Evolutionary conservation across 2,329 filamentous ascomycete genomes (phyloP).

Genomic region (Clathrospora elynae): DNA sequence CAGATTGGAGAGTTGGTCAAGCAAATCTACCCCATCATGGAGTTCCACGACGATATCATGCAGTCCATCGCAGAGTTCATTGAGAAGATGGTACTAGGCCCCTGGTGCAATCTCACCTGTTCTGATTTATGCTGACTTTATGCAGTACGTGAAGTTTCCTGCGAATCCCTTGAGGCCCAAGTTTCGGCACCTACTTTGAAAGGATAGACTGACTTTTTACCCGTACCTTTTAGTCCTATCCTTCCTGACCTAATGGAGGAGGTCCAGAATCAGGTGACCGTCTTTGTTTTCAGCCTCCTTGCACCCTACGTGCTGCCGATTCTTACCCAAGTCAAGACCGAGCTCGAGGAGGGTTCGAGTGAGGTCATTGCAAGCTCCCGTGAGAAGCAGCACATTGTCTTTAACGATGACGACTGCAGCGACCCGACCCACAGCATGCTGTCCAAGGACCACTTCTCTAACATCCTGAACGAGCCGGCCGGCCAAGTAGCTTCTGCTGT

Average conservation of each 20-base stretch:
- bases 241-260: constrained; percentile 85
- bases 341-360: constrained; percentile 81
- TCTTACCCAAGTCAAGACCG: constrained; percentile 82
- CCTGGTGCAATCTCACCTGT: no score
- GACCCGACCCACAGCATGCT: constrained; percentile 96
- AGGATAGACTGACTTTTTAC: no score
- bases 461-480: constrained; percentile 84
- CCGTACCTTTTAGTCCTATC: no score
- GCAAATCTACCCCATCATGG: constrained; percentile 85
- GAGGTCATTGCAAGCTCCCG: constrained; percentile 86
- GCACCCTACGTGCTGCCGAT: constrained; percentile 87
- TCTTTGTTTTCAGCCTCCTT: constrained; percentile 90
- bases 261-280: constrained; percentile 81
- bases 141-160: no score
- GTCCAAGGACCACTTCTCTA: constrained; percentile 93
- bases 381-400: constrained; percentile 84
- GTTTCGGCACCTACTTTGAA: no score
- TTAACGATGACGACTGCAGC: constrained; percentile 73
- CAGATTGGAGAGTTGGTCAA: constrained; percentile 74
- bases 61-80: constrained; percentile 77
- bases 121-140: no score
- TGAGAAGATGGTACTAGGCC: no score
- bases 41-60: constrained; percentile 90
- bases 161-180: no score
- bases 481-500: constrained; percentile 80